phyloP scores from a whole-genome alignment of 1,139 yeast genomes.

The Lodderomyces beijingensis region DNA sequence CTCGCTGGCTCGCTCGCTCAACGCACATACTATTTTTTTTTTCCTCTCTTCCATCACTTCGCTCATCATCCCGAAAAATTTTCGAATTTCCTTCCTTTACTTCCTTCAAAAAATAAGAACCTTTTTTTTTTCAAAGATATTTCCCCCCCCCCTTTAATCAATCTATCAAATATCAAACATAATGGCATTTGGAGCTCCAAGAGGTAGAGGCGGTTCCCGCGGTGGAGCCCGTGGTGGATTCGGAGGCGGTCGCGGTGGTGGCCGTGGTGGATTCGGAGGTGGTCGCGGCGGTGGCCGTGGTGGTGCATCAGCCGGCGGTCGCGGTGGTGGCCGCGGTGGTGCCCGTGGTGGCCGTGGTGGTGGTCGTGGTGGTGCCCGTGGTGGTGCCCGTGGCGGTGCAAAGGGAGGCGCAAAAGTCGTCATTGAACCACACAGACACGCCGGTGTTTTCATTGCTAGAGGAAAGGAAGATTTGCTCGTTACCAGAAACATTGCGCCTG shows the following conservation, averaged over 20 bases:
- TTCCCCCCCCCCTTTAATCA: too few relatives aligned
- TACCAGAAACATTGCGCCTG: slow-evolving; percentile 95
- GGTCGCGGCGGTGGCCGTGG: slow-evolving; percentile 35
- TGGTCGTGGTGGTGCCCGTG: slow-evolving; percentile 61
- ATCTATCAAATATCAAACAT: too few relatives aligned
- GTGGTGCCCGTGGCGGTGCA: slow-evolving; percentile 79
- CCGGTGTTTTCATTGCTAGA: slow-evolving; percentile 97
- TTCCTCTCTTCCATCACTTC: too few relatives aligned
- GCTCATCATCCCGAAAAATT: too few relatives aligned
- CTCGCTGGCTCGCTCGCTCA: too few relatives aligned
- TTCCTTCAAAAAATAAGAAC: too few relatives aligned
- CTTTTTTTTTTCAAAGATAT: too few relatives aligned
- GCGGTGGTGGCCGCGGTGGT: slow-evolving; percentile 45
- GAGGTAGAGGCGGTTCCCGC: slow-evolving; percentile 22
- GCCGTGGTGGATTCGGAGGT: slow-evolving; percentile 46
- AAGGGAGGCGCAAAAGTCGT: slow-evolving; percentile 90
- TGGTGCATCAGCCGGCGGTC: slow-evolving; percentile 33
- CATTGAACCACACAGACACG: slow-evolving; percentile 97
- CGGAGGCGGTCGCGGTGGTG: slow-evolving; percentile 30
- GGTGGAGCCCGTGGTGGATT: slow-evolving; percentile 28
- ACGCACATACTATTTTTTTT: too few relatives aligned
- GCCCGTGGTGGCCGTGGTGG: slow-evolving; percentile 43
- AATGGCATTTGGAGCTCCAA: slow-evolving; percentile 21
- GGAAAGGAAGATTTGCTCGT: slow-evolving; percentile 98
- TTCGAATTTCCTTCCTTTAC: too few relatives aligned